phyloP scores from a whole-genome alignment of 768 basidiomycete genomes.

The Psilocybe subaeruginosa region DNA sequence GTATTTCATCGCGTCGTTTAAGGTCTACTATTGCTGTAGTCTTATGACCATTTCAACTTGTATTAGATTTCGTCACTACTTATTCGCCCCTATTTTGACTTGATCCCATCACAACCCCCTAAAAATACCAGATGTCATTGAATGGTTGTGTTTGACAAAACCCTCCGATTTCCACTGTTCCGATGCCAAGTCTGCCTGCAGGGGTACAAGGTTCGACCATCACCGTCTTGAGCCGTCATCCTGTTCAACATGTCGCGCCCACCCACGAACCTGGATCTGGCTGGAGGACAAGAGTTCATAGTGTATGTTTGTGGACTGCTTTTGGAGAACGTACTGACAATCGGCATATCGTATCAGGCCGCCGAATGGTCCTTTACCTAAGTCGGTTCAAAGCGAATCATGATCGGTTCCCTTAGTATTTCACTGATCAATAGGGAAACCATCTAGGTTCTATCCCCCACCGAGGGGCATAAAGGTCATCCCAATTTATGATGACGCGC shows the following conservation, averaged over 20 bases:
- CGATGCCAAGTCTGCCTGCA: neutral
- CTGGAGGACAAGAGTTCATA: neutral
- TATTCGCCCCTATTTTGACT: neutral
- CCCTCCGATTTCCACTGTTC: neutral
- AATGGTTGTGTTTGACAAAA: neutral
- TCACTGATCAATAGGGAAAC: neutral
- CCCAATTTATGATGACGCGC: conserved; percentile 24
- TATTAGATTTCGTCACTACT: too few relatives aligned
- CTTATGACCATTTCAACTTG: too few relatives aligned
- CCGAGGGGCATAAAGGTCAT: conserved; percentile 26
- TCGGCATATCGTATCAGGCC: conserved; percentile 9
- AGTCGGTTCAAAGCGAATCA: conserved; percentile 13
- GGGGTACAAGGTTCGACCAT: neutral
- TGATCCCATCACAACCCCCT: neutral
- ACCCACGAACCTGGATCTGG: neutral
- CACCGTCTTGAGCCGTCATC: neutral
- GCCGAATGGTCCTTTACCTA: conserved; percentile 25
- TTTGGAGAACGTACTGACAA: neutral
- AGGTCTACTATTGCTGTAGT: too few relatives aligned
- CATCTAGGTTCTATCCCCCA: conserved; percentile 24
- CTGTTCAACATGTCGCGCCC: neutral
- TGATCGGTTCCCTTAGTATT: neutral
- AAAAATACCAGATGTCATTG: neutral
- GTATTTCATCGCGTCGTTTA: too few relatives aligned
- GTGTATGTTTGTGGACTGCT: neutral